Evolutionary conservation across 176 grass and related monocot genomes (phyloP), one percentile per base, ranked within the genome.

Genomic region (Aegilops tauschii): DNA sequence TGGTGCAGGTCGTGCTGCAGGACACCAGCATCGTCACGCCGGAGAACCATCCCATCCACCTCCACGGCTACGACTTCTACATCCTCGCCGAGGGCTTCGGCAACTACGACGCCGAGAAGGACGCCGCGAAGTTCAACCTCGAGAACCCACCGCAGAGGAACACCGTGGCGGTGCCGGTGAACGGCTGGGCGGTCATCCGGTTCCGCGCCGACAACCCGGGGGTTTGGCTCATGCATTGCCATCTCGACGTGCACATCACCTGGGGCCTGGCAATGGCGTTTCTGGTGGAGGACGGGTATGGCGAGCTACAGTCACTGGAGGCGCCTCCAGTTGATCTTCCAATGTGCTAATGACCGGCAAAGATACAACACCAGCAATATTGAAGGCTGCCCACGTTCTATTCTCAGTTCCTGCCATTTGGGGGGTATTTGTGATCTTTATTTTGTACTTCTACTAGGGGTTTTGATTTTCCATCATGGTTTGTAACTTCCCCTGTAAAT

Each of bases 201-300:
- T 97, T 97, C 76, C 80, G 92, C 12, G 92, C 92, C 21, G 85
- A 97, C 74, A 97, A 97, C 90, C 92, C 94, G 0, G 94, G 94
- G 2, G 88, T 97, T 47, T 97, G 92, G 94, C 79, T 97, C 54
- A 83, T 94, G 92, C 92, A 97, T 65, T 97, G 94, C 85, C 94
- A 97, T 86, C 85, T 97, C 35, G 94, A 97, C 82, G 94, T 94
- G 82, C 94, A 97, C 82, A 97, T 97, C 25, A 85, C 77, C 4
- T 94, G 94, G 94, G 94, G 94, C 64, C 75, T 94, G 81, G 94
- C 94, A 6, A 97, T 94, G 92, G 90, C 92, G 7, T 94, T 97
- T 86, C 64, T 97, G 13, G 94, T 97, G 10, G 92, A 92, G 31
- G 86, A 97, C 44, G 94, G 94, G 13, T 79, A 87, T 16, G 92